Evolutionary conservation across 257 asterid species (phyloP).

Genomic region (Nicotiana tomentosiformis): DNA sequence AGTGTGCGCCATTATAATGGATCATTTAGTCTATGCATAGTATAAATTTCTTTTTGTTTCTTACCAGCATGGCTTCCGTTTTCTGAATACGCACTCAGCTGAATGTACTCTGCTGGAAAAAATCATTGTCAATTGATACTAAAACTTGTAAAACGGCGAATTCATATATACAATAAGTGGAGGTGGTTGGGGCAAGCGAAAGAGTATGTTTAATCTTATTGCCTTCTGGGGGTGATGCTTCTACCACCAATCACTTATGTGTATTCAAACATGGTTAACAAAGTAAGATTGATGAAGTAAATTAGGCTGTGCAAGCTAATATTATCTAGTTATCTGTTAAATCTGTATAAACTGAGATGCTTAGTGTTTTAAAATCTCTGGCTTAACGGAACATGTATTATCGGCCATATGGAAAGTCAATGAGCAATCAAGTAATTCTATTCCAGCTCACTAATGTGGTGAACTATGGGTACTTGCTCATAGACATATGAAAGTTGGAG

Average conservation of each 20-base stretch:
- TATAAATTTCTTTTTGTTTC: background rate
- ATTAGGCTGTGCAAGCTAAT: background rate
- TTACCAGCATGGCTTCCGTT: background rate
- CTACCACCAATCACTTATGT: background rate
- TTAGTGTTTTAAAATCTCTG: background rate
- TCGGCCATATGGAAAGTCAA: background rate
- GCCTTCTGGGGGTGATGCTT: background rate
- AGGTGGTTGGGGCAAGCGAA: background rate
- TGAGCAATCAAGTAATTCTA: background rate
- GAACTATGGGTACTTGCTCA: background rate
- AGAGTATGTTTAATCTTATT: background rate
- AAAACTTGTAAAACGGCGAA: background rate
- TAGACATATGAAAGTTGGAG: background rate
- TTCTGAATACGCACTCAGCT: background rate
- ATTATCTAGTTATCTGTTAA: background rate
- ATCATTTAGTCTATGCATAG: conserved; percentile 4
- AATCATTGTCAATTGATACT: background rate
- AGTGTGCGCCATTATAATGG: background rate
- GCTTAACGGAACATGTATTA: background rate
- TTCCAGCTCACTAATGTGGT: background rate
- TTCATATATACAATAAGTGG: background rate
- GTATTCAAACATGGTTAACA: background rate
- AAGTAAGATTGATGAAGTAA: background rate
- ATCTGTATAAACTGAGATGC: background rate
- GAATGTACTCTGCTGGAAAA: background rate